Evolutionary conservation across 345 rosid genomes (phyloP).

Genomic region (Moringa oleifera): DNA sequence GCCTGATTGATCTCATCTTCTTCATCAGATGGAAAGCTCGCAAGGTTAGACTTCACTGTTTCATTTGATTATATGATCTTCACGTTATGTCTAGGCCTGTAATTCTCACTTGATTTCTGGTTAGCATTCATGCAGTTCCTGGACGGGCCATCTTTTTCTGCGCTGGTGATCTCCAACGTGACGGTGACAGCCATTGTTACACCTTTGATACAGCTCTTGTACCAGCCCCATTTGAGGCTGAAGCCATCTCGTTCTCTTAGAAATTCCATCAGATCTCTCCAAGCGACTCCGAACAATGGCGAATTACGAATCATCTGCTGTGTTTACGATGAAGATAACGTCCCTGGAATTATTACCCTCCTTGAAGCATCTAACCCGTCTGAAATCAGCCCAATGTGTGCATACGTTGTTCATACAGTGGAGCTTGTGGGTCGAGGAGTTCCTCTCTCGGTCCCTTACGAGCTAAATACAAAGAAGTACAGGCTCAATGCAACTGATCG

Average conservation of each 20-base stretch:
- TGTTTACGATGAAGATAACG: slow-evolving; percentile 25
- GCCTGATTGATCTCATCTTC: slow-evolving; percentile 6
- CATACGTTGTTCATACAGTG: slow-evolving; percentile 12
- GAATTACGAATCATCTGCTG: slow-evolving; percentile 28
- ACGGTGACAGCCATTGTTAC: slow-evolving; percentile 15
- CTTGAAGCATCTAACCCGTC: slow-evolving; percentile 25
- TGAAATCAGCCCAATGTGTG: slow-evolving; percentile 4
- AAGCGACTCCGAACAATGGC: background rate
- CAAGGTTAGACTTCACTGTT: background rate
- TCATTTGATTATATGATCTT: background rate
- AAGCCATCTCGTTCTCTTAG: background rate
- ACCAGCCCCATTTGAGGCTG: slow-evolving; percentile 17
- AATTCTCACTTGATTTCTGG: background rate
- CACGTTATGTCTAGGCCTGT: background rate
- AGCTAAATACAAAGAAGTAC: background rate
- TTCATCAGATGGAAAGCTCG: background rate
- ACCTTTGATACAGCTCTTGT: slow-evolving; percentile 11
- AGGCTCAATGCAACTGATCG: background rate
- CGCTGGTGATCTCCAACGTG: slow-evolving; percentile 17
- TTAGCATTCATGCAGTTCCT: slow-evolving; percentile 17
- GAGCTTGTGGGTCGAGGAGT: slow-evolving; percentile 25
- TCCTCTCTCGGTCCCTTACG: slow-evolving; percentile 21
- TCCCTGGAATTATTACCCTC: slow-evolving; percentile 21
- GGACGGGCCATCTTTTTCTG: slow-evolving; percentile 11
- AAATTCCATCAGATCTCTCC: slow-evolving; percentile 6